Percentiles rank a stretch among this genome's conserved stretches.
Evolutionary conservation across 2,329 filamentous ascomycete species (phyloP).

Genomic region (Apiospora rasikravindrae): DNA sequence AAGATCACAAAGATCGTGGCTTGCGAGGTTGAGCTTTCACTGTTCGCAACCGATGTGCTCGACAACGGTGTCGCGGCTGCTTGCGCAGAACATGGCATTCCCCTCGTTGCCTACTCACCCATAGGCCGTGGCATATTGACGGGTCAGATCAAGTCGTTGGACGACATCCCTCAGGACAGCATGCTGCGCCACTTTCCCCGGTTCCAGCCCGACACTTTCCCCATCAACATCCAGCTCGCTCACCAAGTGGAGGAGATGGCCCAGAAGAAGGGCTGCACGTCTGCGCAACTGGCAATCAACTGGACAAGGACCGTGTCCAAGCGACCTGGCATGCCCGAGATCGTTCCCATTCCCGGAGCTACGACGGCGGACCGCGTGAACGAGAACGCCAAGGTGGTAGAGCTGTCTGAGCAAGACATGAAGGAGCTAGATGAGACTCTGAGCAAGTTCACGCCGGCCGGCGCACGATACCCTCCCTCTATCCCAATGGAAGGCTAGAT

Average conservation of each 20-base stretch:
- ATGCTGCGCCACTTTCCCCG: constrained; percentile 54
- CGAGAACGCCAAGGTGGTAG: constrained; percentile 63
- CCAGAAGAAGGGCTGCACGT: constrained; percentile 61
- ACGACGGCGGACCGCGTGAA: constrained; percentile 58
- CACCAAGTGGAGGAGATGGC: constrained; percentile 63
- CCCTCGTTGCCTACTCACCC: constrained; percentile 75
- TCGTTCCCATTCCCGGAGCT: constrained; percentile 72
- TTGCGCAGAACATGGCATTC: constrained; percentile 68
- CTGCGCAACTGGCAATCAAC: constrained; percentile 68
- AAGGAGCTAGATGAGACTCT: constrained; percentile 55
- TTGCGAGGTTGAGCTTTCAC: constrained; percentile 46
- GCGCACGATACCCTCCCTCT: constrained; percentile 51
- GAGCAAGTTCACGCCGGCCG: constrained; percentile 51
- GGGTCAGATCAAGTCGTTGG: constrained; percentile 52
- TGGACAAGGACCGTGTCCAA: constrained; percentile 62
- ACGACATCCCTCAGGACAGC: constrained; percentile 62
- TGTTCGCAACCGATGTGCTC: constrained; percentile 36
- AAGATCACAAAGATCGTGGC: constrained; percentile 41
- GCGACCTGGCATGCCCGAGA: constrained; percentile 57
- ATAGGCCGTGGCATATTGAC: constrained; percentile 65
- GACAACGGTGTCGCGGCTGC: constrained; percentile 44
- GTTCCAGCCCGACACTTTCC: constrained; percentile 67
- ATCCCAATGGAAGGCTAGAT: neutral
- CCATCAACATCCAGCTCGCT: constrained; percentile 68
- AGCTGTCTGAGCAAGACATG: constrained; percentile 57